Conservation (phyloP, 306 rosid genomes). For the Vigna angularis region DNA sequence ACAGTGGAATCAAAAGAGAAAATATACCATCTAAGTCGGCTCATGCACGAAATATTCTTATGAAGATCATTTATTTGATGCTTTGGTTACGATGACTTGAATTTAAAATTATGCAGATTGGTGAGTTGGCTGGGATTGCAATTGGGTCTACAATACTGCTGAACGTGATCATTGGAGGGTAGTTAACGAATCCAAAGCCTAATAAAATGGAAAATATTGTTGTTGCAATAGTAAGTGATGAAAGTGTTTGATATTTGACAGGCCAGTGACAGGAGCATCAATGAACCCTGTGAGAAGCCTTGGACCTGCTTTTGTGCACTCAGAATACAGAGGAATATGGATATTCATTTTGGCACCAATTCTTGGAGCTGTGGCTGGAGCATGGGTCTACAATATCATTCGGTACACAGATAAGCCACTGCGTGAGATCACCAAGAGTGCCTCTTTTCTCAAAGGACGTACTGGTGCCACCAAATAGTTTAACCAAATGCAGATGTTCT, state of each 20-base stretch:
- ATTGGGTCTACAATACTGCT: slow-evolving; percentile 79
- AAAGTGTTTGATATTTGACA: slow-evolving; percentile 25
- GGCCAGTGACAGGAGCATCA: slow-evolving; percentile 90
- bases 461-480: slow-evolving; percentile 10
- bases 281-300: slow-evolving; percentile 92
- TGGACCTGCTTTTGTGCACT: slow-evolving; percentile 73
- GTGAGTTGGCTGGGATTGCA: slow-evolving; percentile 91
- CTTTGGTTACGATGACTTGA: no score
- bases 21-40: no score
- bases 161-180: slow-evolving; percentile 82
- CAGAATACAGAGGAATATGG: slow-evolving; percentile 66
- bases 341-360: slow-evolving; percentile 60
- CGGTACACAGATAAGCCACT: slow-evolving; percentile 71
- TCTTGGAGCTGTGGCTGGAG: slow-evolving; percentile 70
- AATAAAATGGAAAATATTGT: neutral
- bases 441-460: slow-evolving; percentile 61
- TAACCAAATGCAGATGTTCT: neutral
- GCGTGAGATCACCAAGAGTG: slow-evolving; percentile 68
- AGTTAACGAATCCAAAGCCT: slow-evolving; percentile 17
- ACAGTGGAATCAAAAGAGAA: neutral
- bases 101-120: slow-evolving; percentile 57
- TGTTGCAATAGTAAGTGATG: neutral
- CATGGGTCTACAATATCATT: slow-evolving; percentile 66
- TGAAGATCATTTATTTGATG: no score
- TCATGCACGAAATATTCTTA: no score